Evolutionary conservation across 2,329 filamentous ascomycete genomes (phyloP).

Genomic region (Phaeosphaeria sp.): DNA sequence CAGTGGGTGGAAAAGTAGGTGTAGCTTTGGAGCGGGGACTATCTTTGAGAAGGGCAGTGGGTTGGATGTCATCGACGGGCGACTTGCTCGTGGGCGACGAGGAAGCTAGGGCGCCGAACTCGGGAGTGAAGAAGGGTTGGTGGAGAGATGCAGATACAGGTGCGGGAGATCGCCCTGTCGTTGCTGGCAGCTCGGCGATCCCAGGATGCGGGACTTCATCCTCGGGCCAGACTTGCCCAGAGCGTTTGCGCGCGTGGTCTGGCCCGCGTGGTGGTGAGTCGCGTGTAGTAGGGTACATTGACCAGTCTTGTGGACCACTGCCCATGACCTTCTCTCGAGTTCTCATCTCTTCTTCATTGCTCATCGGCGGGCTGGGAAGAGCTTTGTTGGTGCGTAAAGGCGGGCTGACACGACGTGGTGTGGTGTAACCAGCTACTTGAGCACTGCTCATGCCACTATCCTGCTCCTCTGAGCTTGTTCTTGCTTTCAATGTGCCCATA

Average conservation of each 20-base stretch:
- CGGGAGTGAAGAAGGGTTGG: conserved; percentile 9
- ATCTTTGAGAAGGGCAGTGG: conserved; percentile 5
- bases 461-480: conserved; percentile 17
- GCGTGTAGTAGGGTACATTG: neutral
- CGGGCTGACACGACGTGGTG: conserved; percentile 20
- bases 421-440: conserved; percentile 10
- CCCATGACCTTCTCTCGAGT: conserved; percentile 21
- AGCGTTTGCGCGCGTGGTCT: conserved; percentile 18
- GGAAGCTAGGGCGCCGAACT: conserved; percentile 7
- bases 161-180: neutral
- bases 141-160: conserved; percentile 28
- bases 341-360: conserved; percentile 20
- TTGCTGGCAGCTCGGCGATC: conserved; percentile 26
- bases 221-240: conserved; percentile 13
- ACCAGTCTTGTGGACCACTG: conserved; percentile 3
- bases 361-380: conserved; percentile 33
- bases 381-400: conserved; percentile 42
- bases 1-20: neutral
- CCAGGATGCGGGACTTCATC: conserved; percentile 18
- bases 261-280: conserved; percentile 9
- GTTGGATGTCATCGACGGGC: conserved; percentile 5
- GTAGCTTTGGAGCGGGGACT: conserved; percentile 2
- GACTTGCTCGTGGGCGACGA: neutral
- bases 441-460: conserved; percentile 13
- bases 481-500: conserved; percentile 15